These are phyloP conservation scores for Reticulascus tulasneorum DNA, from an alignment of 2,329 filamentous ascomycete genomes.

Conservation along the genomic window DNA sequence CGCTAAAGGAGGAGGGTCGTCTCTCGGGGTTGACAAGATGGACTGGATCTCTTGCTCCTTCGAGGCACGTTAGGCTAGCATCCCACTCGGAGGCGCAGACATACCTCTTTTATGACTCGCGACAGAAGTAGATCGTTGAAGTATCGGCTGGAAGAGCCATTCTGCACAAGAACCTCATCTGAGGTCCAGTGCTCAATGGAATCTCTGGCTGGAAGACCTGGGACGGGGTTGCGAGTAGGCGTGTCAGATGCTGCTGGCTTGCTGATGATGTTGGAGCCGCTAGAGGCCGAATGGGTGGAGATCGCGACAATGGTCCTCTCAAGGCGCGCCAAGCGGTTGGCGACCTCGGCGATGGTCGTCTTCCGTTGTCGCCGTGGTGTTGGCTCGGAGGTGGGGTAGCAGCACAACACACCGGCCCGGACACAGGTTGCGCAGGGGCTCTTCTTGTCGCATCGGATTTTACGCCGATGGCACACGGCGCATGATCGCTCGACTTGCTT, in stretches of 20 bases:
- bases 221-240: not conserved
- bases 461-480: constrained; percentile 24
- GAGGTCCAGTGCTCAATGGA: not conserved
- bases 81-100: not conserved
- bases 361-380: constrained; percentile 19
- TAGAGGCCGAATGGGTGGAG: too few species aligned
- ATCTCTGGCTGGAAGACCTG: not conserved
- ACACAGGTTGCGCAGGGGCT: constrained; percentile 22
- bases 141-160: constrained; percentile 28
- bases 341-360: constrained; percentile 26
- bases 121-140: constrained; percentile 33
- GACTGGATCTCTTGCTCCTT: constrained; percentile 18
- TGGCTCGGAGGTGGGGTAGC: constrained; percentile 23
- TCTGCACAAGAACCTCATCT: constrained; percentile 25
- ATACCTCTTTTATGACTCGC: constrained; percentile 28
- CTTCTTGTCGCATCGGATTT: constrained; percentile 26
- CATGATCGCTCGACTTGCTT: constrained; percentile 25
- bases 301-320: constrained; percentile 24
- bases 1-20: not conserved
- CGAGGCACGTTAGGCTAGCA: not conserved
- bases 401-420: constrained; percentile 21
- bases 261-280: not conserved
- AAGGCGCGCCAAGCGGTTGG: constrained; percentile 29
- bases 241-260: not conserved
- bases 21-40: constrained; percentile 12